phyloP scores from a whole-genome alignment of 805 yeast genomes.

The Candida taoyuanica region DNA sequence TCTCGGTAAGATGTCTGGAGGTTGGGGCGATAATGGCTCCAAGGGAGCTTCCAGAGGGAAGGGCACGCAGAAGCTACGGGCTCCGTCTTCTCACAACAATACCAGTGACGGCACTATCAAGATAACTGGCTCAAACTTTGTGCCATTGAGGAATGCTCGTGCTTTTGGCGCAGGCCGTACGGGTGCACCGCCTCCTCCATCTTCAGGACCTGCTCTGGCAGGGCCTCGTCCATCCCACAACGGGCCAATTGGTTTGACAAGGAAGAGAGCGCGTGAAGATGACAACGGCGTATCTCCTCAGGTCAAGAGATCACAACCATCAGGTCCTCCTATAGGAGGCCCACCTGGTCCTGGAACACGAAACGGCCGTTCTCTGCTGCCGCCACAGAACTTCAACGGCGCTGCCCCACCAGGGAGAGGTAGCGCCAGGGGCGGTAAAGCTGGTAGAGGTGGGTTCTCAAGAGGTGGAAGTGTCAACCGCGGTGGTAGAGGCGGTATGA shows the following conservation, averaged over 20 bases:
- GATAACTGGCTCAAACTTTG: constrained; percentile 14
- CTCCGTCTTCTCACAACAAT: neutral
- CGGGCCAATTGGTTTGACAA: constrained; percentile 5
- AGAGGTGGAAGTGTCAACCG: neutral
- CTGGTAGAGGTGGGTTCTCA: constrained; percentile 9
- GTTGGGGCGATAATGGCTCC: too few species aligned
- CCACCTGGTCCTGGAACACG: too few species aligned
- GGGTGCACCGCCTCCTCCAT: neutral
- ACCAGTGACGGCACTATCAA: constrained; percentile 1
- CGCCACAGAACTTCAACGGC: constrained; percentile 1
- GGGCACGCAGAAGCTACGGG: neutral
- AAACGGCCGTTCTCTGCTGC: neutral
- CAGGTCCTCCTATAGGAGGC: too few species aligned
- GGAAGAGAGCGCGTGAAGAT: constrained; percentile 11
- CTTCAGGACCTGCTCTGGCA: neutral
- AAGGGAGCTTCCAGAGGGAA: too few species aligned
- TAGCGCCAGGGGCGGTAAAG: neutral
- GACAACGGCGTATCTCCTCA: too few species aligned
- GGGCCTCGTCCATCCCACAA: neutral
- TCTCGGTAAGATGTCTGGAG: too few species aligned
- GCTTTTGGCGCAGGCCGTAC: constrained; percentile 7
- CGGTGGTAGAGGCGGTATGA: neutral
- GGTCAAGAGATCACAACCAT: too few species aligned
- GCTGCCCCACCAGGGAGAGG: too few species aligned
- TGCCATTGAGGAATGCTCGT: constrained; percentile 12